Evolutionary conservation across 129 eudicot species (phyloP).

Genomic region (Cynara cardunculus): DNA sequence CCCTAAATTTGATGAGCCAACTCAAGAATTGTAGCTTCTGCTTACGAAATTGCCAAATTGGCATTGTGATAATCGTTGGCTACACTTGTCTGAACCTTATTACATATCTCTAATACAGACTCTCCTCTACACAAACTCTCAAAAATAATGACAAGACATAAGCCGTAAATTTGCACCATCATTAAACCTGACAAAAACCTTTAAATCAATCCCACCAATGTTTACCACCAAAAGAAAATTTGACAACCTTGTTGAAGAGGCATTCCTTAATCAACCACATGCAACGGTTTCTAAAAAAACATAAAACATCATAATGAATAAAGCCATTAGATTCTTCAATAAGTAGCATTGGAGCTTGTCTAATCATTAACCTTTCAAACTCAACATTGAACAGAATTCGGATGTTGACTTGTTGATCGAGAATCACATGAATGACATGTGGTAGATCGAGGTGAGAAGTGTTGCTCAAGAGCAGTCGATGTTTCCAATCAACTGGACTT

Average conservation of each 20-base stretch:
- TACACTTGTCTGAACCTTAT: slow-evolving; percentile 69
- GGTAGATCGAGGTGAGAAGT: too few species aligned
- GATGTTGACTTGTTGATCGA: too few species aligned
- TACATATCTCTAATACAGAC: slow-evolving; percentile 69
- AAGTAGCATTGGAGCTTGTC: too few species aligned
- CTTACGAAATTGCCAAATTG: slow-evolving; percentile 79
- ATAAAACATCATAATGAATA: too few species aligned
- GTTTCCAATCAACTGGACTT: too few species aligned
- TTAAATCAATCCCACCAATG: slow-evolving; percentile 90
- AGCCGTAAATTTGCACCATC: neutral
- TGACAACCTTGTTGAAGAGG: slow-evolving; percentile 73
- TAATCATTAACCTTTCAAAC: too few species aligned
- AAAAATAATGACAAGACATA: slow-evolving; percentile 8
- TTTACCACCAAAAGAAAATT: slow-evolving; percentile 83
- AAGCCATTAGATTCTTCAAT: too few species aligned
- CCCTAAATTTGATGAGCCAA: slow-evolving; percentile 42
- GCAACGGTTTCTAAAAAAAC: neutral
- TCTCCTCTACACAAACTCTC: slow-evolving; percentile 71
- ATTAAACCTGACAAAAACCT: too few species aligned
- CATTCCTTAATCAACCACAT: slow-evolving; percentile 63
- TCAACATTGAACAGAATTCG: too few species aligned
- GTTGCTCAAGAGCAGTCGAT: too few species aligned
- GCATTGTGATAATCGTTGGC: slow-evolving; percentile 56
- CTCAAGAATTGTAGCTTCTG: slow-evolving; percentile 90
- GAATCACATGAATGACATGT: too few species aligned